Evolutionary conservation across 805 yeast species (phyloP), one percentile per base, ranked within the genome.

Genomic region (Metschnikowia kunwiensis): DNA sequence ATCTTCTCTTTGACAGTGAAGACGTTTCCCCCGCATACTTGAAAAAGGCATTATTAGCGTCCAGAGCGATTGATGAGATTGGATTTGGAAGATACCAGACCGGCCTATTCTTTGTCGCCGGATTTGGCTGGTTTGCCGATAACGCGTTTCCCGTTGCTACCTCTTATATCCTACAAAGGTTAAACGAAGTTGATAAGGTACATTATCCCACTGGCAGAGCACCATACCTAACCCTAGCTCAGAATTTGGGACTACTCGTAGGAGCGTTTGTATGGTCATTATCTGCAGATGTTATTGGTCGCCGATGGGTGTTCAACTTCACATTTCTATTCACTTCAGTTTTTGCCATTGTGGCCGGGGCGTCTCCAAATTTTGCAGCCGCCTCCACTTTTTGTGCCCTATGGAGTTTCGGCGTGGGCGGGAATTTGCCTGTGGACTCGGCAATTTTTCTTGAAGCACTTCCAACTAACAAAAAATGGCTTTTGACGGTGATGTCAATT

Each of bases 121-220:
- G 59, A 1, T 55, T 55, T 26, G 58, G 58, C 8, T 60, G 71
- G 70, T 30, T 56, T 40, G 45, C 68, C 8, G 70, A 65, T 41
- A 65, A 65, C 41, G 63, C 64, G 2, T 65, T 68, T 61, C 71
- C 71, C 7, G 51, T 61, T 10, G 68, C 60, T 5, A 58, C 63
- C 1, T 46, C 61, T 12, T 54, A 63, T 32, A 57, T 65, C 11
- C 39, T 63, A 30, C 54, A 59, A 19, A 41, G 62, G 9, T 42
- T 65, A 25, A 50, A 35, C 20, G 70, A 65, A 36, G 50, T 44
- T 1, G 55, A 64, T 42, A 65, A 65, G n/a, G 70, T 60, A 9
- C 68, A 60, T 38, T 49, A 53, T 5, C 70, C 70, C 1, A 35
- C 33, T 13, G 53, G 52, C 5, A 50, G 49, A 18, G 65, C 61